Percentiles rank a stretch among this genome's conserved stretches.
Evolutionary conservation across 2,329 filamentous ascomycete species (phyloP).

Genomic region (Fusarium liriodendri): DNA sequence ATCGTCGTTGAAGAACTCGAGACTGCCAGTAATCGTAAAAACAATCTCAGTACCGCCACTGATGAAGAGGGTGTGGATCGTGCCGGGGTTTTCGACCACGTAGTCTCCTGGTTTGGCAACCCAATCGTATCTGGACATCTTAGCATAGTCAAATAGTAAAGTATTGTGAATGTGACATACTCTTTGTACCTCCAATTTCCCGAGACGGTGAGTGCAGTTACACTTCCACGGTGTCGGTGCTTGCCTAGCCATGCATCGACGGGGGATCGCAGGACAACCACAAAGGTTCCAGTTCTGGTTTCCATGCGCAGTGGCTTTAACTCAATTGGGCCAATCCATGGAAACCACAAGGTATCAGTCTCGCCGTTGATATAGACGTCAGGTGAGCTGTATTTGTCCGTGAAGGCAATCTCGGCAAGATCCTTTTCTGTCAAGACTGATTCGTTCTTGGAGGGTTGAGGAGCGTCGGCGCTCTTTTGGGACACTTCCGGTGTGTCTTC

Average conservation of each 20-base stretch:
- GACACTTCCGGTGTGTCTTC: slow-evolving; percentile 6
- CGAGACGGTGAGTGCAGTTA: slow-evolving; percentile 36
- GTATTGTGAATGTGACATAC: not conserved
- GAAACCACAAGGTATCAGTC: slow-evolving; percentile 38
- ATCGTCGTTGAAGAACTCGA: slow-evolving; percentile 42
- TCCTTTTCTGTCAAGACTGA: slow-evolving; percentile 15
- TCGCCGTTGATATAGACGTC: slow-evolving; percentile 40
- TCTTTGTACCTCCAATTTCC: slow-evolving; percentile 42
- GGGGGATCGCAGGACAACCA: slow-evolving; percentile 26
- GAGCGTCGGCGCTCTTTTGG: slow-evolving; percentile 9
- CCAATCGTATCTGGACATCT: slow-evolving; percentile 39
- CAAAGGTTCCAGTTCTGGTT: slow-evolving; percentile 31
- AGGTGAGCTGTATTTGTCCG: slow-evolving; percentile 42
- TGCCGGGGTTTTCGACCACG: slow-evolving; percentile 41
- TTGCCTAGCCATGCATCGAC: slow-evolving; percentile 33
- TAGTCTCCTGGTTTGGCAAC: slow-evolving; percentile 39
- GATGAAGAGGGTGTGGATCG: slow-evolving; percentile 40
- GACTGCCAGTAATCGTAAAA: slow-evolving; percentile 40
- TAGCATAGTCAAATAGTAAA: not conserved
- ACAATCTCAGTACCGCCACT: slow-evolving; percentile 39
- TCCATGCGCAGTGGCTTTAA: slow-evolving; percentile 34
- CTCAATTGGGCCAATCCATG: slow-evolving; percentile 33
- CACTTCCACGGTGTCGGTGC: slow-evolving; percentile 31
- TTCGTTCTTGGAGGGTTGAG: slow-evolving; percentile 16
- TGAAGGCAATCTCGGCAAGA: slow-evolving; percentile 34